Conservation (phyloP, 495 filamentous ascomycete genomes). For the Penicillium cataractarum region DNA sequence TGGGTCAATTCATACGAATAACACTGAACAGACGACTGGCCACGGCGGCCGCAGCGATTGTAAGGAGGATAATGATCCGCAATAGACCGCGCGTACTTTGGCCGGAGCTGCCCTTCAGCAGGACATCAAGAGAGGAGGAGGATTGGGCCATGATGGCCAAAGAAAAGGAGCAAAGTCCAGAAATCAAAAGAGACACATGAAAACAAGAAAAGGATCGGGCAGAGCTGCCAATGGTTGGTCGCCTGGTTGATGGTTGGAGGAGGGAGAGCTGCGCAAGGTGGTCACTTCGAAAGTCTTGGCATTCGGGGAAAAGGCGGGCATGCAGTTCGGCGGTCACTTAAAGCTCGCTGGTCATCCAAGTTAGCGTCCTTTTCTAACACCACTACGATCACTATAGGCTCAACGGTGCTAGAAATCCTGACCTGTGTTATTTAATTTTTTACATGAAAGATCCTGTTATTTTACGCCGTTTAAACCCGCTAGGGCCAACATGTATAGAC, state of each 20-base stretch:
- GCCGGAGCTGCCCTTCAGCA: slow-evolving; percentile 69
- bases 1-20: slow-evolving; percentile 69
- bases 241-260: slow-evolving; percentile 33
- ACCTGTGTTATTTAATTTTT: too few relatives aligned
- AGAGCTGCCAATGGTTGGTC: slow-evolving; percentile 36
- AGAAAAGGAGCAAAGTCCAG: slow-evolving; percentile 40
- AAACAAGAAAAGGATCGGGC: slow-evolving; percentile 40
- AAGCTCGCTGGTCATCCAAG: too few relatives aligned
- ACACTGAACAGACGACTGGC: slow-evolving; percentile 97
- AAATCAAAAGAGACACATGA: slow-evolving; percentile 34
- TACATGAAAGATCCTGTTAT: too few relatives aligned
- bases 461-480: too few relatives aligned
- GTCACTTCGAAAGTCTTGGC: slow-evolving; percentile 46
- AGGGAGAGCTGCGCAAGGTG: slow-evolving; percentile 52
- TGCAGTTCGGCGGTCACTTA: too few relatives aligned
- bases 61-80: slow-evolving; percentile 86
- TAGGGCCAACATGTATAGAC: too few relatives aligned
- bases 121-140: slow-evolving; percentile 53
- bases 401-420: too few relatives aligned
- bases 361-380: too few relatives aligned
- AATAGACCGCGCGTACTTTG: slow-evolving; percentile 82
- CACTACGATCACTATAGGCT: too few relatives aligned
- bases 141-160: slow-evolving; percentile 58
- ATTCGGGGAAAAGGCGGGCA: slow-evolving; percentile 34
- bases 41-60: slow-evolving; percentile 91